Evolutionary conservation across 2,329 filamentous ascomycete species (phyloP).

Genomic region (Nemania bipapillata): DNA sequence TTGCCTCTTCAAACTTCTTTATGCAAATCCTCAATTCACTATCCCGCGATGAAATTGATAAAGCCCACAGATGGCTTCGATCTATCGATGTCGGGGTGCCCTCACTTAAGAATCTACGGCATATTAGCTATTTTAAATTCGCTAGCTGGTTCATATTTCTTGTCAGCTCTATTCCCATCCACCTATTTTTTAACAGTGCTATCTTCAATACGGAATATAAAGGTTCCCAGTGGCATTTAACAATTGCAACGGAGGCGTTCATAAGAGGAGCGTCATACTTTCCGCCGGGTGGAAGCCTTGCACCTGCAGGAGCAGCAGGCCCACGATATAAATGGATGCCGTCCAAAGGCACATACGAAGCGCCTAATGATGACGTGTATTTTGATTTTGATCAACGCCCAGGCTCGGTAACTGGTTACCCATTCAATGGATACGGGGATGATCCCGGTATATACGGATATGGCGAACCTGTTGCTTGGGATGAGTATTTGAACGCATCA

Average conservation of each 20-base stretch:
- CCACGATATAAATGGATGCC: neutral
- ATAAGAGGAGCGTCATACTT: slow-evolving; percentile 17
- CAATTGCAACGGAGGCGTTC: slow-evolving; percentile 23
- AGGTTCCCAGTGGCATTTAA: slow-evolving; percentile 20
- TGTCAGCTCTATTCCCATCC: slow-evolving; percentile 45
- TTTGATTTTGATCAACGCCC: neutral
- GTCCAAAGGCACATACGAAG: neutral
- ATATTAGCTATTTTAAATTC: slow-evolving; percentile 36
- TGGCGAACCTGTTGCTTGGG: neutral
- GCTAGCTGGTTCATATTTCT: slow-evolving; percentile 43
- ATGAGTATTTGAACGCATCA: neutral
- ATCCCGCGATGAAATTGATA: slow-evolving; percentile 61
- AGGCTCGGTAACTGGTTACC: neutral
- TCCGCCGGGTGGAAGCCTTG: slow-evolving; percentile 21
- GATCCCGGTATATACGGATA: neutral
- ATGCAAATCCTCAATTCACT: slow-evolving; percentile 63
- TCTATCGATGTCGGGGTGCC: slow-evolving; percentile 2
- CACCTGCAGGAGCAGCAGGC: neutral
- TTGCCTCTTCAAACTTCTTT: slow-evolving; percentile 27
- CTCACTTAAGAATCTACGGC: slow-evolving; percentile 51
- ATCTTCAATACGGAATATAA: slow-evolving; percentile 36
- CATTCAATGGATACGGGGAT: neutral
- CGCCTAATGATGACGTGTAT: neutral
- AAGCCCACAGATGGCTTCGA: slow-evolving; percentile 54
- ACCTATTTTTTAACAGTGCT: slow-evolving; percentile 49